These are phyloP conservation scores for Fagopyrum tataricum DNA, from an alignment of 148 eudicot species.

Conservation along the genomic window DNA sequence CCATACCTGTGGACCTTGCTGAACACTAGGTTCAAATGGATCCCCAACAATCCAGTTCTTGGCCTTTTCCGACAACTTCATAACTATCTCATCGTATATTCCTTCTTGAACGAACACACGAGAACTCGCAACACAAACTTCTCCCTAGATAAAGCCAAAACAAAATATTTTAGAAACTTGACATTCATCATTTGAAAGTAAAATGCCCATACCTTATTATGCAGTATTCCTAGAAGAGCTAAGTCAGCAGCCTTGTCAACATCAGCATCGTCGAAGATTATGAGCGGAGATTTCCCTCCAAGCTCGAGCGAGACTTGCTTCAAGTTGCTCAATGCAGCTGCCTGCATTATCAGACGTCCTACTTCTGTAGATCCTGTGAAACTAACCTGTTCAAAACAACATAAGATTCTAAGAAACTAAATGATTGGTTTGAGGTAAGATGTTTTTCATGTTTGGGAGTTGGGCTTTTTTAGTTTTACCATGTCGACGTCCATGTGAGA, in stretches of 20 bases:
- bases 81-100: constrained; percentile 51
- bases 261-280: constrained; percentile 78
- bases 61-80: constrained; percentile 42
- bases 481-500: constrained; percentile 90
- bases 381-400: constrained; percentile 45
- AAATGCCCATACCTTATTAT: constrained; percentile 38
- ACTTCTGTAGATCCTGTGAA: constrained; percentile 86
- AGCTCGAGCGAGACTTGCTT: constrained; percentile 74
- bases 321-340: constrained; percentile 76
- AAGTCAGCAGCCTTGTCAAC: constrained; percentile 49
- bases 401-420: not conserved
- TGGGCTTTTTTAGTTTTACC: constrained; percentile 18
- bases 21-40: constrained; percentile 6
- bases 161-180: no score
- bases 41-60: constrained; percentile 38
- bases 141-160: constrained; percentile 36
- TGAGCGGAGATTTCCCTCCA: constrained; percentile 82
- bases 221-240: constrained; percentile 49
- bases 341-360: constrained; percentile 68
- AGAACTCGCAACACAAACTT: constrained; percentile 71
- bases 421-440: no score
- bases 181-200: no score
- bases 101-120: constrained; percentile 88
- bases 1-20: constrained; percentile 18
- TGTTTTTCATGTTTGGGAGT: not conserved